Evolutionary conservation across 2,329 filamentous ascomycete species (phyloP).

Genomic region (Trichoderma cornu-damae): DNA sequence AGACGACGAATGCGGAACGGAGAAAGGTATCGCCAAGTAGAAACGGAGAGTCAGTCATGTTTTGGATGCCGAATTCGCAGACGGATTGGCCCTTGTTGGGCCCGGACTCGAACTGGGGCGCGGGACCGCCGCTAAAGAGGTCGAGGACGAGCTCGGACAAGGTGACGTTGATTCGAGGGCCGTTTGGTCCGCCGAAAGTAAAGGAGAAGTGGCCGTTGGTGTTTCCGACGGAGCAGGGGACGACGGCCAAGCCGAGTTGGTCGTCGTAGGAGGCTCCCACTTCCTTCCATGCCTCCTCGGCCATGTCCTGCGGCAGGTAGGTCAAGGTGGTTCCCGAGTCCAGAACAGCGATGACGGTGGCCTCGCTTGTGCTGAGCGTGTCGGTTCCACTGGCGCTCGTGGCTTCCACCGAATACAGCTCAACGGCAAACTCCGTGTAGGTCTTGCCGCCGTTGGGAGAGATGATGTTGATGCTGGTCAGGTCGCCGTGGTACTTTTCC

Average conservation of each 20-base stretch:
- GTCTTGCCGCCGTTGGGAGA: conserved; percentile 37
- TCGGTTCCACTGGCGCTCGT: conserved; percentile 47
- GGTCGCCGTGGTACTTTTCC: conserved; percentile 61
- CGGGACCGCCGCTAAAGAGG: conserved; percentile 33
- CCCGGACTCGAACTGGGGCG: conserved; percentile 37
- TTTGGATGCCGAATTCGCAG: conserved; percentile 55
- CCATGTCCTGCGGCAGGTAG: conserved; percentile 61
- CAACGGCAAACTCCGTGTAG: conserved; percentile 45
- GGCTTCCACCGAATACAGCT: conserved; percentile 45
- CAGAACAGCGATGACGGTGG: conserved; percentile 58
- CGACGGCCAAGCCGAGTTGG: conserved; percentile 36
- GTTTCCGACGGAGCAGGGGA: conserved; percentile 46
- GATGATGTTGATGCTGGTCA: conserved; percentile 56
- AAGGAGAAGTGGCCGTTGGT: conserved; percentile 50
- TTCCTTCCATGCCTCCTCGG: conserved; percentile 48
- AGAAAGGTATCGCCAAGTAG: conserved; percentile 56
- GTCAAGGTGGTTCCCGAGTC: conserved; percentile 71
- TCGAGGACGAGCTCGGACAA: conserved; percentile 55
- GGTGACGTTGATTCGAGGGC: conserved; percentile 46
- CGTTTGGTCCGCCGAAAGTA: conserved; percentile 45
- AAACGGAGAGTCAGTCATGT: conserved; percentile 39
- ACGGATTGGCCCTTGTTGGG: conserved; percentile 40
- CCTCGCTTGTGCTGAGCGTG: conserved; percentile 37
- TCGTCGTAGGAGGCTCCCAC: conserved; percentile 46
- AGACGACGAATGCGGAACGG: conserved; percentile 56